Conservation (phyloP, 768 basidiomycete genomes). For the Pleurotus djamor region DNA sequence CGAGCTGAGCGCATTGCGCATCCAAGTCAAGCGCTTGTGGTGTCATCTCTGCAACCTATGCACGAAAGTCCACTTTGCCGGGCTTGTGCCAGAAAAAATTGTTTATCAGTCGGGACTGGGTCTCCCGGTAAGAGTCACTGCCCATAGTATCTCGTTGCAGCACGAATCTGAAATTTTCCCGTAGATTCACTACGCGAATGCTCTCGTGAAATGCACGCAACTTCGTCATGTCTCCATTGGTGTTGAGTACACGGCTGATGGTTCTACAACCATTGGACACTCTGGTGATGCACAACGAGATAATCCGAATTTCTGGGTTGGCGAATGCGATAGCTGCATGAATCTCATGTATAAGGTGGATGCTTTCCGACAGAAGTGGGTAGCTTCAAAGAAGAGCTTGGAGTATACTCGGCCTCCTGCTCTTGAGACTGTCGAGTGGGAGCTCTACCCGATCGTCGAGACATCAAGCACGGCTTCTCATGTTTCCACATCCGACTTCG, state of each 20-base stretch:
- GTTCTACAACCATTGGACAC: neutral
- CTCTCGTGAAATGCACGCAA: neutral
- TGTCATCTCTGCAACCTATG: constrained; percentile 5
- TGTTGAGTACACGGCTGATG: constrained; percentile 2
- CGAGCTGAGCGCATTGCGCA: neutral
- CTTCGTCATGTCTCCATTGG: neutral
- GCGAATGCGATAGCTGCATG: constrained; percentile 6
- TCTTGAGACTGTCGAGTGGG: constrained; percentile 5
- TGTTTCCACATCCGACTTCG: constrained; percentile 4
- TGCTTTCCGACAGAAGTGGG: constrained; percentile 4
- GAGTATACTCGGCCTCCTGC: neutral
- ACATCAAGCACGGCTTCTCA: constrained; percentile 6
- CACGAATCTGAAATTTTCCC: neutral
- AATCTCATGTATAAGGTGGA: constrained; percentile 4
- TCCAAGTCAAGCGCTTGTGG: constrained; percentile 5
- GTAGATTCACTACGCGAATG: constrained; percentile 4
- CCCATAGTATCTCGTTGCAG: neutral
- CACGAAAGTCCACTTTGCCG: constrained; percentile 1
- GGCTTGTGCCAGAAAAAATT: neutral
- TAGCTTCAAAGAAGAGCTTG: constrained; percentile 1
- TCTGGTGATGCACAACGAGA: neutral
- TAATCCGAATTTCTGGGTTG: constrained; percentile 4
- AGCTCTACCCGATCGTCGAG: neutral
- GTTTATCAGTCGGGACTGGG: neutral
- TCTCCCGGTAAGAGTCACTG: neutral